Conservation (phyloP, 768 basidiomycete genomes). For the Cystofilobasidium bisporidii region DNA sequence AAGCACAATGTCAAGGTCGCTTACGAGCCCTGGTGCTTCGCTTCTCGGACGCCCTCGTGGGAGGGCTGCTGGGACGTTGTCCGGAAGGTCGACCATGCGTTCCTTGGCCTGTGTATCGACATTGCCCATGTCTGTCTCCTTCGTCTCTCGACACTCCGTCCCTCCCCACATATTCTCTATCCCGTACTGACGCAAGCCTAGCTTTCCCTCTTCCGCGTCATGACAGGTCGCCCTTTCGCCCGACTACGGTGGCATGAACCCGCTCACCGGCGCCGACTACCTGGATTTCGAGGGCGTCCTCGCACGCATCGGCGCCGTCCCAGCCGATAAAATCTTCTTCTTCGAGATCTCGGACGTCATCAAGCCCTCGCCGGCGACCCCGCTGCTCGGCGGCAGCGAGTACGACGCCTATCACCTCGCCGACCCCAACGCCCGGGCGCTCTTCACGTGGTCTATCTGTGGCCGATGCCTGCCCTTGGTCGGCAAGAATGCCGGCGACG, state of each 20-base stretch:
- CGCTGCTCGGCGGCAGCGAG: neutral
- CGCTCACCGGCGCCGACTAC: neutral
- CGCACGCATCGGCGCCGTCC: neutral
- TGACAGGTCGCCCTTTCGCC: neutral
- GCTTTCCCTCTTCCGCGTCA: no score
- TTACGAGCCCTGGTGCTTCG: neutral
- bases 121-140: neutral
- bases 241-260: neutral
- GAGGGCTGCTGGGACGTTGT: neutral
- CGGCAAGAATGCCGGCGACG: neutral
- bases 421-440: neutral
- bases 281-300: neutral
- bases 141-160: neutral
- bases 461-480: neutral
- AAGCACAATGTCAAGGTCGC: neutral
- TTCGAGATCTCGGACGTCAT: constrained; percentile 2
- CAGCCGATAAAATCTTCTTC: neutral
- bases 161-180: no score
- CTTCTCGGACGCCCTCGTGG: neutral
- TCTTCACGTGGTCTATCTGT: neutral
- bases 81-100: neutral
- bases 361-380: neutral
- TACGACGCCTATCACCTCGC: neutral
- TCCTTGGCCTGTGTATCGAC: neutral
- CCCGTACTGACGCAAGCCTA: no score